Base-by-base conservation (phyloP, 352 stramenopile species). In the Chrysophaeum taylorii region DNA sequence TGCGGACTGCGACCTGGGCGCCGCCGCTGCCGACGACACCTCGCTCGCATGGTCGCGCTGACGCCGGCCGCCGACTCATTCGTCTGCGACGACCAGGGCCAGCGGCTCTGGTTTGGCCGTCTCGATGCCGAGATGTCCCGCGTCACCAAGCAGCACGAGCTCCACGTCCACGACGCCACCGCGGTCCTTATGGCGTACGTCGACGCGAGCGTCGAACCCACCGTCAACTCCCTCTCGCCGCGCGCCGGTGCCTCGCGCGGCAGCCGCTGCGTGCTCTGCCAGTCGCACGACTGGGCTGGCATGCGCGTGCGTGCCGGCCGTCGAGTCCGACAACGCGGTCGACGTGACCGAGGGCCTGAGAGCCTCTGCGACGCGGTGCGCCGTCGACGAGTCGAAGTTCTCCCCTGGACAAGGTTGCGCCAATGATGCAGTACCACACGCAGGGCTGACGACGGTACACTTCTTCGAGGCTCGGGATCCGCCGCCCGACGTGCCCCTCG, bases 81-180 rank as follows among this genome's bases (percentile, higher is more conserved):
- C n/a, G n/a, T n/a, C n/a, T n/a, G n/a, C n/a, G n/a, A n/a, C n/a
- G n/a, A n/a, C n/a, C n/a, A n/a, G n/a, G n/a, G n/a, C n/a, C n/a
- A n/a, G n/a, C n/a, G n/a, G n/a, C n/a, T 83, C 0, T 78, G 73
- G 36, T 35, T 81, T 23, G 77, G 70, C 12, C 68, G 38, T 2
- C 18, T 83, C 5, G 63, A 31, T n/a, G 76, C 82, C 4, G 74
- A 77, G 70, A 83, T 83, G 76, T 77, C 76, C 68, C 39, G 37
- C 25, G 45, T 77, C 42, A 73, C 76, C 18, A 83, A 83, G 66
- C 78, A 83, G 62, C 81, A 83, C 61, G 76, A 81, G 66, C 64
- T 71, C 21, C 70, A 68, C 37, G 76, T 39, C 39, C 60, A 78
- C 67, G 74, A 83, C 45, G 72, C 82, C 61, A 81, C 78, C 29